Percentiles rank a stretch among this genome's conserved stretches.
Conservation (phyloP, 345 rosid genomes). For the Pistacia integerrima region DNA sequence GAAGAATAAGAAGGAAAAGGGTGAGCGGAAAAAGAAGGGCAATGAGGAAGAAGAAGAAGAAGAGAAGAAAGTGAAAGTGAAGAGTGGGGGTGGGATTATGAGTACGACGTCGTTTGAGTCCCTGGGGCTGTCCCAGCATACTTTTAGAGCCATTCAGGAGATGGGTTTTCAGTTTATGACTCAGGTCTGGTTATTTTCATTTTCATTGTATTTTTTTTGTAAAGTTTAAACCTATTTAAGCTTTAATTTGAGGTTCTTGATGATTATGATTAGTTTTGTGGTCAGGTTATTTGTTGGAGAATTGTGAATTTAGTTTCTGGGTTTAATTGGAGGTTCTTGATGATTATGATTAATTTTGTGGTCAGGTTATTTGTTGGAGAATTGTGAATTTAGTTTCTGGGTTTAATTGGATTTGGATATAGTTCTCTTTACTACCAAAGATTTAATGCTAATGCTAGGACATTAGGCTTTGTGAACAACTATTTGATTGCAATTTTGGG, state of each 20-base stretch:
- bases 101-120: constrained; percentile 73
- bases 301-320: too few species aligned
- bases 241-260: neutral
- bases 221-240: neutral
- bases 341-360: neutral
- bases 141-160: constrained; percentile 64
- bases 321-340: neutral
- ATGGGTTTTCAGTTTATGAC: constrained; percentile 86
- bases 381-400: neutral
- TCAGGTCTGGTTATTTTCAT: constrained; percentile 46
- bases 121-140: constrained; percentile 64
- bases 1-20: constrained; percentile 19
- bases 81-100: constrained; percentile 71
- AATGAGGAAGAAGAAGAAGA: constrained; percentile 26
- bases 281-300: too few species aligned
- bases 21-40: constrained; percentile 20
- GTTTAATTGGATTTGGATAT: neutral
- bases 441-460: neutral
- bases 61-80: constrained; percentile 23
- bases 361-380: too few species aligned
- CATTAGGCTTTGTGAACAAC: neutral
- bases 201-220: neutral
- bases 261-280: neutral
- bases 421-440: neutral
- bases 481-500: neutral